Conservation (phyloP, 768 basidiomycete species). For the Phylloporus rhodoxanthus region DNA sequence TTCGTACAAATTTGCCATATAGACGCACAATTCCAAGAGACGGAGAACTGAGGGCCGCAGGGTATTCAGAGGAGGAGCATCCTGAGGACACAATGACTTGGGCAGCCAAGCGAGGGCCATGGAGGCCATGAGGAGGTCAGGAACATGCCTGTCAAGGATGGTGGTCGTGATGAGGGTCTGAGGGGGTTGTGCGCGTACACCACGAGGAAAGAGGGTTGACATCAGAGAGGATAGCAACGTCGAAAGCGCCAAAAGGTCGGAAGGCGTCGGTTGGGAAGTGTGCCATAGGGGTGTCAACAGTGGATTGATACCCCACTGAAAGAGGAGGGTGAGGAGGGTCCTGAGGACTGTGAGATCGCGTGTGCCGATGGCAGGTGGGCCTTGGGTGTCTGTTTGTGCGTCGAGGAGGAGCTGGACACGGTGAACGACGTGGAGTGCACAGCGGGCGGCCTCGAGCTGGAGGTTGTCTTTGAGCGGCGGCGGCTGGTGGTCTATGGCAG, state of each 20-base stretch:
- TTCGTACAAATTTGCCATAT: constrained; percentile 8
- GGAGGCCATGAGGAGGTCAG: constrained; percentile 54
- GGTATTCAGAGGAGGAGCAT: constrained; percentile 38
- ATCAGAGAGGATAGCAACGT: constrained; percentile 41
- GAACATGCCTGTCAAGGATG: constrained; percentile 50
- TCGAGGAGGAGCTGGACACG: constrained; percentile 43
- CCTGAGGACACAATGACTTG: constrained; percentile 38
- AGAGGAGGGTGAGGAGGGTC: constrained; percentile 59
- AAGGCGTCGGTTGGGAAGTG: constrained; percentile 13
- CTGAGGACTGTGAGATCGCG: constrained; percentile 60
- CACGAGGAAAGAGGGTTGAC: constrained; percentile 47
- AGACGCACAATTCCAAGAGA: constrained; percentile 57
- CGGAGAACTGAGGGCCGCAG: constrained; percentile 49
- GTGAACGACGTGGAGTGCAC: constrained; percentile 47
- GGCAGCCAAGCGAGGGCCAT: constrained; percentile 73
- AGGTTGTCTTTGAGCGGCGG: constrained; percentile 18
- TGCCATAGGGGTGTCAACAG: constrained; percentile 41
- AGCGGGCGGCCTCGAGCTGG: constrained; percentile 49
- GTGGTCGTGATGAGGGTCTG: constrained; percentile 58
- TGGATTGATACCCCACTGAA: constrained; percentile 66
- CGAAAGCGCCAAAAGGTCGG: constrained; percentile 42
- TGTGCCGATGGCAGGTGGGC: constrained; percentile 44
- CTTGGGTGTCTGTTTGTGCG: not conserved
- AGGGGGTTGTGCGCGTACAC: constrained; percentile 41
- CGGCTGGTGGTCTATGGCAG: constrained; percentile 4